Conservation (phyloP, 1,284 basidiomycete species). For the Ganoderma multipileum region DNA sequence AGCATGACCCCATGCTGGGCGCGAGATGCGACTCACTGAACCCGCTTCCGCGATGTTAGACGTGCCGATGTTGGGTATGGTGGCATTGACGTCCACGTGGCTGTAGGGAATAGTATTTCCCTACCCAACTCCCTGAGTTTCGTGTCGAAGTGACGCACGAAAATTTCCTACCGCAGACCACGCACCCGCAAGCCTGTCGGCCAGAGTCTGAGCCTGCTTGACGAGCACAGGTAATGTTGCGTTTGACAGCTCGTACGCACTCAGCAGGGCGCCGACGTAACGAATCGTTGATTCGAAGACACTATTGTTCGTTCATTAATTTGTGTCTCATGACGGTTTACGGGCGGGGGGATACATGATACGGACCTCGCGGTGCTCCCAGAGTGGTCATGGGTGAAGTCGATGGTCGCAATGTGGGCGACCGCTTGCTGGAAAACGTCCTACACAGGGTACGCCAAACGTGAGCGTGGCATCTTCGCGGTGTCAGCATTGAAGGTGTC, state of each 20-base stretch:
- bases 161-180: conserved; percentile 56
- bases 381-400: conserved; percentile 63
- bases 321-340: neutral
- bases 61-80: conserved; percentile 51
- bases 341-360: neutral
- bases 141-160: neutral
- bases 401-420: conserved; percentile 54
- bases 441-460: neutral
- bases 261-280: conserved; percentile 75
- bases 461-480: neutral
- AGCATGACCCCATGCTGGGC: no score
- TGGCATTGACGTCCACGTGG: conserved; percentile 57
- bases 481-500: conserved; percentile 12
- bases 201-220: conserved; percentile 72
- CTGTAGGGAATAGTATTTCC: conserved; percentile 58
- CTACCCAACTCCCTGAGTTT: conserved; percentile 37
- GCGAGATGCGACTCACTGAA: conserved; percentile 52
- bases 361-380: conserved; percentile 58
- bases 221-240: conserved; percentile 59
- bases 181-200: conserved; percentile 71
- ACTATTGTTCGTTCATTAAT: conserved; percentile 41
- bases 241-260: conserved; percentile 85
- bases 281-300: conserved; percentile 93
- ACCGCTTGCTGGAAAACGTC: conserved; percentile 62
- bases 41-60: conserved; percentile 72